A percentile compares a stretch with the other conserved stretches of the same genome.
Conservation (phyloP, 129 eudicot species). For the Gnaphalium uliginosum region DNA sequence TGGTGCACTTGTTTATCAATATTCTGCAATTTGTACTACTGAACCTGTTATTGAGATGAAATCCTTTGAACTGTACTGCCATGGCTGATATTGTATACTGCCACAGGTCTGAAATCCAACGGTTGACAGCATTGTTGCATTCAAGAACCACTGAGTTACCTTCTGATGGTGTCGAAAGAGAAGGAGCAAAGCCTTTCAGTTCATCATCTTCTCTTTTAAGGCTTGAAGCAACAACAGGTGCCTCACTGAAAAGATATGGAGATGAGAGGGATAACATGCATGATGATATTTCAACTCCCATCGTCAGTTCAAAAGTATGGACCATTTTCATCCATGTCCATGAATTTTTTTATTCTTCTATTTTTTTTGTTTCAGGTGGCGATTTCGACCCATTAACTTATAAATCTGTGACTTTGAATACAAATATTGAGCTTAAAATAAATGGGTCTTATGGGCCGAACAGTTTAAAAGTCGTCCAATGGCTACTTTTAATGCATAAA, state of each 20-base stretch:
- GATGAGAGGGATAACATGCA: slow-evolving; percentile 23
- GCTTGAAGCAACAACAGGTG: slow-evolving; percentile 27
- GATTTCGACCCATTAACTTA: not conserved
- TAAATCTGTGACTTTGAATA: not conserved
- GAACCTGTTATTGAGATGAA: slow-evolving; percentile 12
- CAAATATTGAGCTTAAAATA: not conserved
- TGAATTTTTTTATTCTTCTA: not conserved
- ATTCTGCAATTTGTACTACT: not conserved
- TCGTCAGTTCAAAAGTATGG: slow-evolving; percentile 48
- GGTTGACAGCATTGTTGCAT: slow-evolving; percentile 56
- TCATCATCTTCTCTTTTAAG: slow-evolving; percentile 23
- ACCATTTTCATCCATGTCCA: slow-evolving; percentile 4
- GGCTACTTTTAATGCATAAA: not conserved
- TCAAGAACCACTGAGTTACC: slow-evolving; percentile 52
- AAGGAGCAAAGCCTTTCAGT: slow-evolving; percentile 26
- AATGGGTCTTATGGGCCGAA: not conserved
- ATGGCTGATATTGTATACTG: slow-evolving; percentile 19
- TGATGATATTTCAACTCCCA: slow-evolving; percentile 43
- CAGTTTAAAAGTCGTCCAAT: not conserved
- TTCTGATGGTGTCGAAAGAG: slow-evolving; percentile 28
- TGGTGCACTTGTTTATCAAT: not conserved
- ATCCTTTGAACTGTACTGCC: not conserved
- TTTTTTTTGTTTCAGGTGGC: not conserved
- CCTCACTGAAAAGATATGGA: slow-evolving; percentile 35
- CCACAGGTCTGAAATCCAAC: slow-evolving; percentile 69